Evolutionary conservation across 805 yeast genomes (phyloP).

Genomic region (Hanseniaspora pseudoguilliermondii): DNA sequence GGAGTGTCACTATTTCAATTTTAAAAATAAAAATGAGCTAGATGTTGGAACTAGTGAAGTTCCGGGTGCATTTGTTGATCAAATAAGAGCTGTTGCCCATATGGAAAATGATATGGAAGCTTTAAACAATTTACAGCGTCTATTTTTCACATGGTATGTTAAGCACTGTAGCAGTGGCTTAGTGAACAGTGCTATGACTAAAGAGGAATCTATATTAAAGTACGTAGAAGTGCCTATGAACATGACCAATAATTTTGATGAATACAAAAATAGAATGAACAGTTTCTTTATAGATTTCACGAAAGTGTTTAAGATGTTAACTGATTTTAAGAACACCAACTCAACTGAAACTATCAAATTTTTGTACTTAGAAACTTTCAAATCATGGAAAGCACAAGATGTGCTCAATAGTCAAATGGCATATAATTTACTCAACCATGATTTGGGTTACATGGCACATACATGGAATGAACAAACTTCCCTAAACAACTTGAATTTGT

Average conservation of each 20-base stretch:
- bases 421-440: neutral
- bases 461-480: slow-evolving; percentile 10
- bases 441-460: neutral
- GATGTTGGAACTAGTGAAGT: neutral
- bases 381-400: slow-evolving; percentile 1
- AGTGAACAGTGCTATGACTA: neutral
- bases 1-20: slow-evolving; percentile 8
- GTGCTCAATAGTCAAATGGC: neutral
- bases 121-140: neutral
- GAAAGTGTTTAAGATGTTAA: neutral
- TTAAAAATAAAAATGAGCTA: neutral
- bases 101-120: neutral
- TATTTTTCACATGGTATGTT: slow-evolving; percentile 2
- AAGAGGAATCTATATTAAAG: neutral
- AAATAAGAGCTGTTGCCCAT: neutral
- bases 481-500: neutral
- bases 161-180: neutral
- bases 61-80: neutral
- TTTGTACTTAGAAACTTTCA: slow-evolving; percentile 1
- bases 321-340: neutral
- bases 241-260: neutral
- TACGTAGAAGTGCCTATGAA: neutral
- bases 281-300: neutral
- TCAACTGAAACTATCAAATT: neutral
- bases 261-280: slow-evolving; percentile 4